phyloP scores from a whole-genome alignment of 345 rosid species.

The Lenwebbia sp. region DNA sequence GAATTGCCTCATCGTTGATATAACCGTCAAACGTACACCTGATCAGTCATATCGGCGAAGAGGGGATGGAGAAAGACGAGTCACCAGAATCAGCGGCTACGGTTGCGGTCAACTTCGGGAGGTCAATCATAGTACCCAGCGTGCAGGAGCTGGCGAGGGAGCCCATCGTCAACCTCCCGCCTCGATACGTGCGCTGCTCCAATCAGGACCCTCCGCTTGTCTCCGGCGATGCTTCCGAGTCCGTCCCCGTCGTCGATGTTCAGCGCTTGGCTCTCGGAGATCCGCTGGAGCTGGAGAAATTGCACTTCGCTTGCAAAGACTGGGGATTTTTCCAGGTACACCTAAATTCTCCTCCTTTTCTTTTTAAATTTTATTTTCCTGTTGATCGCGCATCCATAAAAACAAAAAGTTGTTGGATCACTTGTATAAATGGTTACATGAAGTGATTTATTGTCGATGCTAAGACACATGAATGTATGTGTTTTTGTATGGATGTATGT shows the following conservation, averaged over 20 bases:
- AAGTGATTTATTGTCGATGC: too few species aligned
- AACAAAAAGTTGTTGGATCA: too few species aligned
- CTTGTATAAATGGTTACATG: too few species aligned
- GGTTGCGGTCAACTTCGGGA: conserved; percentile 23
- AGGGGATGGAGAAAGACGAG: background rate
- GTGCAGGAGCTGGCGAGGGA: conserved; percentile 31
- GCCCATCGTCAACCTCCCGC: conserved; percentile 23
- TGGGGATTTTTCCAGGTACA: conserved; percentile 31
- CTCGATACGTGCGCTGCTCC: conserved; percentile 13
- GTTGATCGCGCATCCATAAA: background rate
- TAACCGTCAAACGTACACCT: background rate
- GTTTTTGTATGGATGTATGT: background rate
- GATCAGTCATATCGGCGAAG: background rate
- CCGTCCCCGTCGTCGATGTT: conserved; percentile 31
- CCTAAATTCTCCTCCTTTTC: background rate
- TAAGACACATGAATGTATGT: background rate
- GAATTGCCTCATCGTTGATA: background rate
- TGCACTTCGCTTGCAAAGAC: conserved; percentile 21
- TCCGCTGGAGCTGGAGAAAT: conserved; percentile 10
- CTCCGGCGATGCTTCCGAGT: background rate
- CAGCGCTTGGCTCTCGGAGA: conserved; percentile 6
- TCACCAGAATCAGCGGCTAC: background rate
- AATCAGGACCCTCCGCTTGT: background rate
- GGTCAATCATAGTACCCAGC: conserved; percentile 33
- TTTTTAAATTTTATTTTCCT: background rate